Conservation (phyloP, 495 filamentous ascomycete species). For the Aspergillus homomorphus region DNA sequence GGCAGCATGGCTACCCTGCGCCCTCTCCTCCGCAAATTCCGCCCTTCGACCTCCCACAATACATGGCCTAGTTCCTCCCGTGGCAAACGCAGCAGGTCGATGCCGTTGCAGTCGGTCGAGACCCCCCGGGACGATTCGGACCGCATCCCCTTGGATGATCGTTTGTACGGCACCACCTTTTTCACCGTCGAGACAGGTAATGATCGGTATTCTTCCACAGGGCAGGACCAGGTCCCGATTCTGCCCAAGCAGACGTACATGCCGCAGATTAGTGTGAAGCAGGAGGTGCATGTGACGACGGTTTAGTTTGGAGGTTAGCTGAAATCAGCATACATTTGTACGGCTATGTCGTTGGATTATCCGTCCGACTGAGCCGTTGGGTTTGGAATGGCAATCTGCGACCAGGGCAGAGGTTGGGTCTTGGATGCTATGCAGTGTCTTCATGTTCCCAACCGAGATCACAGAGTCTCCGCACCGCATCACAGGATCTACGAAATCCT, state of each 20-base stretch:
- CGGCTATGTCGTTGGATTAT: too few relatives aligned
- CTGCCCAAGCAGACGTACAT: neutral
- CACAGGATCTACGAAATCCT: too few relatives aligned
- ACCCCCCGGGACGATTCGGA: neutral
- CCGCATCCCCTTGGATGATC: neutral
- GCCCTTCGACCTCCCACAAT: neutral
- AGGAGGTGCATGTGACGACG: neutral
- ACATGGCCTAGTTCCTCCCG: neutral
- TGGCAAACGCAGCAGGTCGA: neutral
- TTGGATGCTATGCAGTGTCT: too few relatives aligned
- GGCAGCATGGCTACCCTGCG: constrained; percentile 12
- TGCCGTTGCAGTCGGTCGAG: neutral
- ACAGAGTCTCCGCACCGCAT: too few relatives aligned
- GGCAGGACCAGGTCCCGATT: neutral
- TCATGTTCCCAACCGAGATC: too few relatives aligned
- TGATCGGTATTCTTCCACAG: neutral
- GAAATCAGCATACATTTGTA: too few relatives aligned
- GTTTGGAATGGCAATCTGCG: too few relatives aligned
- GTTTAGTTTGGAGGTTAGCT: neutral
- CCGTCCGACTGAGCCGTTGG: too few relatives aligned
- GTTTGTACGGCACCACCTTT: neutral
- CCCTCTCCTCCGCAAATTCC: constrained; percentile 3
- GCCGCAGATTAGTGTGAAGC: neutral
- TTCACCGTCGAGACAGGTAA: neutral
- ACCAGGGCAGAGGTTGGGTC: too few relatives aligned